Evolutionary conservation across 441 rosid genomes (phyloP), one percentile per base, ranked within the genome.

Genomic region (Mallotus japonicus): DNA sequence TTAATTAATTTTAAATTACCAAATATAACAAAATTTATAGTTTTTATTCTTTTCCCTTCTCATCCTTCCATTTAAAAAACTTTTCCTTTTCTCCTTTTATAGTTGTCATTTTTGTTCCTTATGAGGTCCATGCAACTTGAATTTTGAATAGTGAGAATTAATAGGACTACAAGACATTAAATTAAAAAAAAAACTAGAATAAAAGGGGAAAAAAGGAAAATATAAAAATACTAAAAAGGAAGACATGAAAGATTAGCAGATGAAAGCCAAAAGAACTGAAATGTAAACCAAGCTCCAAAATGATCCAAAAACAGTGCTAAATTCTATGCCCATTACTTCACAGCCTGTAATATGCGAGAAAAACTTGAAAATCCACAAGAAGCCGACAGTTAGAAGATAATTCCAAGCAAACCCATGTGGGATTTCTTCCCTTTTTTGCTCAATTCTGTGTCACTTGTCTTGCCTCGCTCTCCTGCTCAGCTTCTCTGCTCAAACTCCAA

Each of bases 341-440:
- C 95, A 87, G 96, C 84, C 89, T 84, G 95, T 84, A 67, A 72
- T 51, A 53, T 63, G 51, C 17, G 1, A 59, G 63, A 55, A 79
- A 75, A 46, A 71, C 80, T 73, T 75, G 78, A 73, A 82, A 80
- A 81, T 83, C 85, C 61, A 78, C 74, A 83, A 76, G 80, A 84
- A 76, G 76, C 84, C 90, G 87, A 88, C 96, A 90, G 79, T 51
- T 57, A 63, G 53, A 42, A 82, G 83, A 85, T 78, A 80, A 76
- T 62, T 83, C 84, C 82, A 75, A 87, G 86, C 90, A 86, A 37
- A 63, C 89, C 96, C 98, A 92, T 89, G 98, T 92, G 98, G 86
- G 82, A 78, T 74, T 77, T 65, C 73, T 62, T 67, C 54, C 53
- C 70, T 75, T 77, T 79, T 74, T 62, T 65, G 55, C 71, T 77